Evolutionary conservation across 148 eudicot genomes (phyloP), one percentile per base, ranked within the genome.

Genomic region (Spergularia marina): DNA sequence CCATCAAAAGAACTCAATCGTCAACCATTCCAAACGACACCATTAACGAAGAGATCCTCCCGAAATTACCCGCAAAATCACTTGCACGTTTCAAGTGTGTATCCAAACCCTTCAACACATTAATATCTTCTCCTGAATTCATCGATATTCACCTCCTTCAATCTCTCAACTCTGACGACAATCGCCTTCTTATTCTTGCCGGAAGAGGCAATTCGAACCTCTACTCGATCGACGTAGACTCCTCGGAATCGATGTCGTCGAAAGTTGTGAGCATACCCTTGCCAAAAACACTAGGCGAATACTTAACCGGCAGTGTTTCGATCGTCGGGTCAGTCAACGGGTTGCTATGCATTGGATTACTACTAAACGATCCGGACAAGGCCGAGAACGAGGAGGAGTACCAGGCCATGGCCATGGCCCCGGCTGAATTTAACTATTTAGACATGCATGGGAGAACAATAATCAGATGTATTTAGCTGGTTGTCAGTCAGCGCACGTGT

Each of bases 101-200:
- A 0, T 73, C 7, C 56, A 73, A 73, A 44, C 13, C 16, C 4
- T 60, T 59, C 56, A 41, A 73, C 21, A 47, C 68, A 13, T 6
- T 44, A 15, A 59, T 73, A 21, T 73, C 76, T 8, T 12, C 12
- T 30, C 44, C 66, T 6, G 23, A 60, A 44, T 73, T 73, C 76
- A 16, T 60, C n/a, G 12, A 60, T 5, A 12, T 13, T 59, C 67
- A 73, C 4, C 57, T 60, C 13, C 39, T 11, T 2, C 54, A 17
- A 11, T 71, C 62, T 36, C 51, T 30, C 25, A 39, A 65, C 3
- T n/a, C 75, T 3, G 12, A 20, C 47, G 12, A 7, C 20, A 70
- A 70, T 20, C 65, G 30, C 25, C 34, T 72, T 17, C 64, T 56
- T 11, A 21, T 70, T 30, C 10, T 53, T 44, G 4, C 15, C 39